Conservation (phyloP, 23 red algal genomes). For the Agarophyton chilense region DNA sequence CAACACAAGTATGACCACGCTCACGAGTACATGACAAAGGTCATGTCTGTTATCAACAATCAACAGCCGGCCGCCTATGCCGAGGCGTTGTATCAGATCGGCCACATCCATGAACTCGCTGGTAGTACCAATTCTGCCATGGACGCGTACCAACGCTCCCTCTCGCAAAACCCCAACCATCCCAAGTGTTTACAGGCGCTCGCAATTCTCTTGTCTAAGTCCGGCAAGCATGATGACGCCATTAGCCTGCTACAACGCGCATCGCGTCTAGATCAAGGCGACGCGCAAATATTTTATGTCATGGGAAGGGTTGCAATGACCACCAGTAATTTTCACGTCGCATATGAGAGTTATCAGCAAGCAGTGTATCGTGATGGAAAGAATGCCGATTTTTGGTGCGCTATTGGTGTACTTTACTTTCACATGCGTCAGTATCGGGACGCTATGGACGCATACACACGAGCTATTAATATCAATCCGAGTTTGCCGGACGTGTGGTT, state of each 20-base stretch:
- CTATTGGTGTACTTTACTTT: slow-evolving; percentile 81
- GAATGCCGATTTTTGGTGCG: slow-evolving; percentile 78
- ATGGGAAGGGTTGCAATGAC: slow-evolving; percentile 65
- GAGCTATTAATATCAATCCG: slow-evolving; percentile 72
- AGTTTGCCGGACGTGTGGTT: slow-evolving; percentile 73
- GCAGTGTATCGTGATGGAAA: slow-evolving; percentile 69
- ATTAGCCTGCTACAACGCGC: slow-evolving; percentile 63
- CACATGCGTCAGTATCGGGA: slow-evolving; percentile 80
- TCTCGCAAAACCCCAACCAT: slow-evolving; percentile 63
- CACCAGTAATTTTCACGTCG: slow-evolving; percentile 63
- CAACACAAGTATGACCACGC: slow-evolving; percentile 55
- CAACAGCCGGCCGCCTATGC: slow-evolving; percentile 29
- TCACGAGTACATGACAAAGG: slow-evolving; percentile 63
- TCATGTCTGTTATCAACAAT: slow-evolving; percentile 44
- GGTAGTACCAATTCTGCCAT: slow-evolving; percentile 35
- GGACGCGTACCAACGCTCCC: slow-evolving; percentile 74
- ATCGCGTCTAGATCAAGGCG: slow-evolving; percentile 49
- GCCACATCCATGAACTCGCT: slow-evolving; percentile 64
- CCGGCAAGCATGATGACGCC: slow-evolving; percentile 40
- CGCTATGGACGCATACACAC: slow-evolving; percentile 86
- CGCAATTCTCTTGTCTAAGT: slow-evolving; percentile 52
- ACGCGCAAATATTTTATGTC: slow-evolving; percentile 37
- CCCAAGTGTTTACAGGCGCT: slow-evolving; percentile 75
- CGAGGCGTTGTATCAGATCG: slow-evolving; percentile 80
- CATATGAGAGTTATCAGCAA: slow-evolving; percentile 74